A percentile compares a stretch with the other conserved stretches of the same genome.
Conservation (phyloP, 2,329 filamentous ascomycete species). For the Fusarium dimerum region DNA sequence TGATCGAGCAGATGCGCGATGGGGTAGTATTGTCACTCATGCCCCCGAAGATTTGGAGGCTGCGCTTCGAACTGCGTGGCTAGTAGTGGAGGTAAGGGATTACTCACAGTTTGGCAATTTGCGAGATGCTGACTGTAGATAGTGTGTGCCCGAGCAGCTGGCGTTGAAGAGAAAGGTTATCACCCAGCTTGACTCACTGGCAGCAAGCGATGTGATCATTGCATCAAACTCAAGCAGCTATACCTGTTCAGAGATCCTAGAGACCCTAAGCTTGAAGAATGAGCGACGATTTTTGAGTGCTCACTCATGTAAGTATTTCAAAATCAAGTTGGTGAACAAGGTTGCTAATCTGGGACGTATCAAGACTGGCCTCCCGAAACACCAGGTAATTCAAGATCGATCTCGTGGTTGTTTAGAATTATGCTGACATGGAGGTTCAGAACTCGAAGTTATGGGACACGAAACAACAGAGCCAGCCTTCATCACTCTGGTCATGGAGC, state of each 20-base stretch:
- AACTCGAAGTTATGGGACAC: slow-evolving; percentile 37
- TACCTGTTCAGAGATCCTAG: slow-evolving; percentile 43
- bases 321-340: too few species aligned
- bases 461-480: slow-evolving; percentile 21
- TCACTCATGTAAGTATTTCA: slow-evolving; percentile 41
- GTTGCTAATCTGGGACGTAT: not conserved
- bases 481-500: slow-evolving; percentile 26
- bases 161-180: slow-evolving; percentile 43
- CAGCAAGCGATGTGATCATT: slow-evolving; percentile 39
- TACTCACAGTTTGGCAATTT: rapidly evolving
- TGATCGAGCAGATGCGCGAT: not conserved
- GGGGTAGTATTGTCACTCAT: slow-evolving; percentile 26
- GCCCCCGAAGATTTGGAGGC: slow-evolving; percentile 11
- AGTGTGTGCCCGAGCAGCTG: slow-evolving; percentile 48
- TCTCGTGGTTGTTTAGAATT: too few species aligned
- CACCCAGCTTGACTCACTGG: slow-evolving; percentile 38
- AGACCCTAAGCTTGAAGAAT: slow-evolving; percentile 36
- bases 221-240: slow-evolving; percentile 51
- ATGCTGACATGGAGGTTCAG: not conserved
- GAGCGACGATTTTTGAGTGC: slow-evolving; percentile 41
- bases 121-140: not conserved
- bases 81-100: slow-evolving; percentile 29
- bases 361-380: slow-evolving; percentile 37
- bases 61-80: slow-evolving; percentile 27
- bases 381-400: slow-evolving; percentile 16